Evolutionary conservation across 441 rosid genomes (phyloP).

Genomic region (Erysimum cheiri): DNA sequence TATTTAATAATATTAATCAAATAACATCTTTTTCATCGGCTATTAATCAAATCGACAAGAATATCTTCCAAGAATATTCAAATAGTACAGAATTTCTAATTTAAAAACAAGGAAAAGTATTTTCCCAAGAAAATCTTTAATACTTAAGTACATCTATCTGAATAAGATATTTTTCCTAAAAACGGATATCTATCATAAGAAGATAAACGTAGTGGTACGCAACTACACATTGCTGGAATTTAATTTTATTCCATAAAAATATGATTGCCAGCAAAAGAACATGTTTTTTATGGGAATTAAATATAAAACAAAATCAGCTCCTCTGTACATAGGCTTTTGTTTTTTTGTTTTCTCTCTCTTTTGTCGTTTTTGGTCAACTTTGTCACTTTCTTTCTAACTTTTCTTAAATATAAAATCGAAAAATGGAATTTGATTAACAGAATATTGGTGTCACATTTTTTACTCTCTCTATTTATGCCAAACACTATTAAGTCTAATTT

Average conservation of each 20-base stretch:
- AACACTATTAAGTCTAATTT: neutral
- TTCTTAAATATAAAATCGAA: neutral
- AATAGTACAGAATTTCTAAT: neutral
- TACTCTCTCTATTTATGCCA: no score
- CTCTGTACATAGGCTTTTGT: neutral
- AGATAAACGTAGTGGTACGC: neutral
- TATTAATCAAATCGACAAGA: neutral
- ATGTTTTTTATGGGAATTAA: neutral
- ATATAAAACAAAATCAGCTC: neutral
- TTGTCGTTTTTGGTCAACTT: neutral
- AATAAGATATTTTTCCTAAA: constrained; percentile 2
- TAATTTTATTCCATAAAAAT: neutral
- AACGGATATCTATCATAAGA: neutral
- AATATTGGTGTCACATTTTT: neutral
- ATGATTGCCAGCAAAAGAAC: neutral
- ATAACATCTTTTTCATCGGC: no score
- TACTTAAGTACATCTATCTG: neutral
- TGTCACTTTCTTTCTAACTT: neutral
- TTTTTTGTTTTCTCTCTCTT: neutral
- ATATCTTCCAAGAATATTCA: neutral
- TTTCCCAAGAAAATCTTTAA: neutral
- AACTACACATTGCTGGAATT: neutral
- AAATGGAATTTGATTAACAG: neutral
- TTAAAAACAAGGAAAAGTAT: constrained; percentile 15
- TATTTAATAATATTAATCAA: no score